Percentiles rank a stretch among this genome's conserved stretches.
phyloP scores from a whole-genome alignment of 2,329 filamentous ascomycete species.

The Cladosporium sp. region DNA sequence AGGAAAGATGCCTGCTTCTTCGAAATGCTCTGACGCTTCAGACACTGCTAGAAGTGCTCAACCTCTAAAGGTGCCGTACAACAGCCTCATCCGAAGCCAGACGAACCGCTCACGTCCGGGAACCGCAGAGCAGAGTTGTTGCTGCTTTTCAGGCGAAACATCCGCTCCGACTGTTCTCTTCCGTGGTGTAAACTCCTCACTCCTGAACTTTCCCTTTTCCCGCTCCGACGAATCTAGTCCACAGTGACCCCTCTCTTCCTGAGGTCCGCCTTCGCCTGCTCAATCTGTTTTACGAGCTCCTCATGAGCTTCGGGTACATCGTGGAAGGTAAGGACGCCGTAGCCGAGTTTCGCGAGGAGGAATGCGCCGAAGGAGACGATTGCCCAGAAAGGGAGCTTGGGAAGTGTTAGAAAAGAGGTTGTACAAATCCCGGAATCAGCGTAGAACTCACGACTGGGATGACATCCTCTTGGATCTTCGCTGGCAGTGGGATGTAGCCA shows the following conservation, averaged over 20 bases:
- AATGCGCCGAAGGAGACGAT: constrained; percentile 88
- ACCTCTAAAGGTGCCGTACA: no score
- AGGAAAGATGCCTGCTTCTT: no score
- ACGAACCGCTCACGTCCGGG: no score
- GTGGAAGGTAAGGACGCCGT: constrained; percentile 93
- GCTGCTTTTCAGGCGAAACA: no score
- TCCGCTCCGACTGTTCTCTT: no score
- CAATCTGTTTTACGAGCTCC: constrained; percentile 82
- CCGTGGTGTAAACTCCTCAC: no score
- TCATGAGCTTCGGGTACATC: constrained; percentile 87
- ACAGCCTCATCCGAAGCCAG: no score
- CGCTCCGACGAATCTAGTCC: constrained; percentile 50
- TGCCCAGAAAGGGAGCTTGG: constrained; percentile 84
- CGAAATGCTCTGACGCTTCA: no score
- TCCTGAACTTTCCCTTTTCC: background rate
- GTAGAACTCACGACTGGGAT: constrained; percentile 76
- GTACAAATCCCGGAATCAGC: background rate
- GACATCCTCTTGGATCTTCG: constrained; percentile 73
- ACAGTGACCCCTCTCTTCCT: constrained; percentile 70
- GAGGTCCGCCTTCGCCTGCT: constrained; percentile 69
- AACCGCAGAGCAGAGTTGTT: no score
- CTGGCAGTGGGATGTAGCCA: constrained; percentile 73
- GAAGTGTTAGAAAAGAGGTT: background rate
- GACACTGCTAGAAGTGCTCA: no score
- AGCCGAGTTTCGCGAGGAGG: constrained; percentile 85